Conservation (phyloP, 345 rosid species). For the Microcos paniculata region DNA sequence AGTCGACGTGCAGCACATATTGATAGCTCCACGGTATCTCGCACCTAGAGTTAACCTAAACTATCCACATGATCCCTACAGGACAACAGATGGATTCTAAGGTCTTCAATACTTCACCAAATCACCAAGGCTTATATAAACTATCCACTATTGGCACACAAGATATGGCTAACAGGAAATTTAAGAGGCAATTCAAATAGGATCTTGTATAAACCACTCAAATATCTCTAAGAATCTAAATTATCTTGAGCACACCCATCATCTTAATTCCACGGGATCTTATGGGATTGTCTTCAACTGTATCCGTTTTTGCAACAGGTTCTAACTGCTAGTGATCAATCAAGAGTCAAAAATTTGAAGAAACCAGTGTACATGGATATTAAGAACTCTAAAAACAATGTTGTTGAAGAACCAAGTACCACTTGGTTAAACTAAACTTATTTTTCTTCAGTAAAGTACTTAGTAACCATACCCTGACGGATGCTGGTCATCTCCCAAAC, state of each 20-base stretch:
- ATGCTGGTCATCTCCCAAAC: slow-evolving; percentile 96
- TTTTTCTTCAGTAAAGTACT: background rate
- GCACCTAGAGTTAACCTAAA: background rate
- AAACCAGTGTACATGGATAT: background rate
- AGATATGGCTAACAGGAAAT: no score
- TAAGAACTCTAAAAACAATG: background rate
- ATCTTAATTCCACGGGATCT: background rate
- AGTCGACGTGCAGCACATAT: background rate
- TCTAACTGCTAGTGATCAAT: slow-evolving; percentile 2
- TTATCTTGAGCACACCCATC: background rate
- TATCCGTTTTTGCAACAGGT: background rate
- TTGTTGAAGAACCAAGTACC: background rate
- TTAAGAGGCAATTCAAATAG: background rate
- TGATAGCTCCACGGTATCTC: background rate
- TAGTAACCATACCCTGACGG: slow-evolving; percentile 83
- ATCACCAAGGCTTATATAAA: background rate
- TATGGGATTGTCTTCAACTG: background rate
- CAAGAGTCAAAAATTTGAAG: background rate
- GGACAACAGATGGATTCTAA: background rate
- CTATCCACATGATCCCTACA: background rate
- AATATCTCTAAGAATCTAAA: background rate
- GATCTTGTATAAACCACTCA: background rate
- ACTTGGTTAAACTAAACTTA: background rate
- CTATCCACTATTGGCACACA: background rate
- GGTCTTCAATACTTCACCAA: background rate